Conservation (phyloP, 2,329 filamentous ascomycete species). For the Karstenula rhodostoma region DNA sequence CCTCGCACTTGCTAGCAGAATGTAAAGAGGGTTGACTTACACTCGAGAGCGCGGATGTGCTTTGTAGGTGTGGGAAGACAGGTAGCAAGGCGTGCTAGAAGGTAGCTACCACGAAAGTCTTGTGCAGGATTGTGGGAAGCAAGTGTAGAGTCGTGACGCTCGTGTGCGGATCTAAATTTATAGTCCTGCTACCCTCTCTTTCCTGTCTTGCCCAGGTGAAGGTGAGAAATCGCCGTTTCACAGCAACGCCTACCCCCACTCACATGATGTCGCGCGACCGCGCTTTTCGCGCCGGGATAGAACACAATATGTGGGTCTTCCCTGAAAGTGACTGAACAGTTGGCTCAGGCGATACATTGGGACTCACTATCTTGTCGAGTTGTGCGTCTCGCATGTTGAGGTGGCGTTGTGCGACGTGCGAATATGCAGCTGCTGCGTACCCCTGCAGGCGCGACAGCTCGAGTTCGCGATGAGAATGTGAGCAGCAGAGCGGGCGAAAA, state of each 20-base stretch:
- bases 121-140: constrained; percentile 6
- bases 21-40: background rate
- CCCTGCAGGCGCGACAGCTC: background rate
- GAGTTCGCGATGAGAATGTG: background rate
- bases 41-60: background rate
- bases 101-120: background rate
- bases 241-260: background rate
- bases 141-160: constrained; percentile 1
- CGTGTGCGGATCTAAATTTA: constrained; percentile 8
- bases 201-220: background rate
- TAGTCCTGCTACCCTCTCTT: background rate
- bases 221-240: constrained; percentile 11
- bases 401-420: background rate
- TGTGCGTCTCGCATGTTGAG: background rate
- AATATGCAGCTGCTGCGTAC: background rate
- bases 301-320: background rate
- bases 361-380: background rate
- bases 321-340: background rate
- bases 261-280: background rate
- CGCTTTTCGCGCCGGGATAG: background rate
- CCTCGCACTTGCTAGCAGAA: background rate
- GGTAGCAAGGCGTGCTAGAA: background rate
- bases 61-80: background rate
- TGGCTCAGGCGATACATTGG: background rate
- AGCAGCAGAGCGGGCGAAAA: background rate